Evolutionary conservation across 345 rosid genomes (phyloP), one percentile per base, ranked within the genome.

Genomic region (Lepidium sativum): DNA sequence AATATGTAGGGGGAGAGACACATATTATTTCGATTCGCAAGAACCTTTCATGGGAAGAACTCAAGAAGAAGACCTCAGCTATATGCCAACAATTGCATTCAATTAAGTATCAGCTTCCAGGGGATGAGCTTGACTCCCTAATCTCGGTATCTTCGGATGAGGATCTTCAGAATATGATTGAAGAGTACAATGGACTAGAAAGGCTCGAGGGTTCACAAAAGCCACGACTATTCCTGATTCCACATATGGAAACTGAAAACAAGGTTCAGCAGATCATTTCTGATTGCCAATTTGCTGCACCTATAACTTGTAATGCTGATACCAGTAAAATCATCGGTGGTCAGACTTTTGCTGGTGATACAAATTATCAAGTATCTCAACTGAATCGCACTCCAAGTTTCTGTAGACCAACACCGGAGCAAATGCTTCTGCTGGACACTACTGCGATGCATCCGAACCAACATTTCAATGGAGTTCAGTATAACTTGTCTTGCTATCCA

Each of bases 1-100:
- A 86, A 67, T 83, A 86, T 70, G 83, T 83, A 0, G 91, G 86
- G 1, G 91, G 91, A 63, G 88, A 83, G 70, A 86, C 91, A 2
- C 86, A 80, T 54, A 80, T 86, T n/a, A 63, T 81, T 25, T 83
- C 85, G 25, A 76, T 83, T n/a, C 49, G 56, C 16, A 74, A 70
- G 49, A 74, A 78, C 50, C 67, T 83, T 48, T 75, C 84, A 6
- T 86, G 83, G 88, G 76, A 75, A 60, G 85, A 81, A 66, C 83
- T 86, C 70, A 77, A 80, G 63, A 78, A 65, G 74, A 83, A 76
- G 70, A 86, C 88, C 3, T 73, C 66, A 29, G 52, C 48, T 57
- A 75, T 81, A 45, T 86, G 86, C 72, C 75, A 71, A 31, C 80
- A 73, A 32, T 71, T 80, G 35, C 91, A 83, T 65, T 78, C 81